Base-by-base conservation (phyloP, 169 alveolate genomes). In the Babesia ovis region DNA sequence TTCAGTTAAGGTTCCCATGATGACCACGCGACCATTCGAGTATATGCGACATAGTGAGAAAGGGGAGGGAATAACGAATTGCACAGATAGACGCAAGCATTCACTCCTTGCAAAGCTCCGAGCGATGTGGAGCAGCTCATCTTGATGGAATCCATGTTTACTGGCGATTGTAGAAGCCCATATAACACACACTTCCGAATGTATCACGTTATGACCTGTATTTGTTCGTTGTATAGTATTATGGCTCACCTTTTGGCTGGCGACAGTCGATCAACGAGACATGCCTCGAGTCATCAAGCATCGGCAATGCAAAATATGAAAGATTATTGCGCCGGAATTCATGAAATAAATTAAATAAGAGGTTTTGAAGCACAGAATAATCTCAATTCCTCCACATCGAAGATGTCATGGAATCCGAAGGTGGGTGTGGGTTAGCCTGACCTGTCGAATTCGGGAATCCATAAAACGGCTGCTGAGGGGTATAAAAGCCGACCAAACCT, bases 301-400 rank as follows among this genome's bases (percentile, higher is more conserved):
- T 48, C 51, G 4, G 48, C 12, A 6, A 34, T 23, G 46, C 12
- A 9, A 18, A 39, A 2, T 2, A 11, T 0, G 2, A 12, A 34
- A 16, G 11, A 16, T 23, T 34, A 59, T 22, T 22, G 1, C 6
- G 5, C n/a, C 18, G 48, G n/a, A 59, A 29, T 43, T 11, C 34
- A 59, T 4, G 8, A n/a, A 4, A 55, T 16, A 22, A 37, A 62
- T 43, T 46, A 31, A 18, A 62, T 9, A 37, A n/a, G 6, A 1
- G 18, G 18, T 29, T 14, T 25, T 54, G 32, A 45, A 5, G 42
- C 59, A 39, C 14, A 4, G 42, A n/a, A 42, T 20, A 25, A 32
- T 25, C 8, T 79, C 75, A 79, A 56, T 68, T 69, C 46, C 74
- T 68, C 87, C 87, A 79, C 87, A 79, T 79, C 41, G 83, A 72